Conservation (phyloP, 2,329 filamentous ascomycete species). For the Colletotrichum coccodes region DNA sequence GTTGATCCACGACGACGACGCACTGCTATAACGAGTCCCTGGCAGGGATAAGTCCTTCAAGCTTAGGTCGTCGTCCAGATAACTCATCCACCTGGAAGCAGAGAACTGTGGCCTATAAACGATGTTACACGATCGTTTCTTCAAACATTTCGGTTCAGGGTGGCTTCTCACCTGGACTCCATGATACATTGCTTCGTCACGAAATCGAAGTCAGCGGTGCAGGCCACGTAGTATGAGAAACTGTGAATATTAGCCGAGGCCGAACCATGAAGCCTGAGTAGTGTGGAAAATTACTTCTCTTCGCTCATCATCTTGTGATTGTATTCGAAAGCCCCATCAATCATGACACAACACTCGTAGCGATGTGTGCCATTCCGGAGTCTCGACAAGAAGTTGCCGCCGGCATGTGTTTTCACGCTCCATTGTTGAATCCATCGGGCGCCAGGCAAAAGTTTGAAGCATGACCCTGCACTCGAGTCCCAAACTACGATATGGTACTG, state of each 20-base stretch:
- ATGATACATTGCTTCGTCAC: background rate
- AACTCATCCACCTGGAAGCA: slow-evolving; percentile 9
- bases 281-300: background rate
- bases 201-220: background rate
- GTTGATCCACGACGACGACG: background rate
- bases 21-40: slow-evolving; percentile 13
- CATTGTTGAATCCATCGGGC: background rate
- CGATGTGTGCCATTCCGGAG: background rate
- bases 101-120: background rate
- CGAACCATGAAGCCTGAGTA: background rate
- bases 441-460: background rate
- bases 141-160: too few relatives aligned
- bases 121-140: background rate
- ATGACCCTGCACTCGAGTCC: background rate
- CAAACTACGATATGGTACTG: background rate
- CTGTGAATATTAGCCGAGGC: background rate
- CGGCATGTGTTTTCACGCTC: background rate
- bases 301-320: background rate
- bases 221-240: background rate
- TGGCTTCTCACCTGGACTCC: background rate
- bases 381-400: too few relatives aligned
- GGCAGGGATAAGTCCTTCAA: slow-evolving; percentile 3
- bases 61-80: background rate
- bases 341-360: background rate
- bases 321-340: slow-evolving; percentile 4